Evolutionary conservation across 208 protist genomes (phyloP), one percentile per base, ranked within the genome.

Genomic region (Wallacemonas sp.): DNA sequence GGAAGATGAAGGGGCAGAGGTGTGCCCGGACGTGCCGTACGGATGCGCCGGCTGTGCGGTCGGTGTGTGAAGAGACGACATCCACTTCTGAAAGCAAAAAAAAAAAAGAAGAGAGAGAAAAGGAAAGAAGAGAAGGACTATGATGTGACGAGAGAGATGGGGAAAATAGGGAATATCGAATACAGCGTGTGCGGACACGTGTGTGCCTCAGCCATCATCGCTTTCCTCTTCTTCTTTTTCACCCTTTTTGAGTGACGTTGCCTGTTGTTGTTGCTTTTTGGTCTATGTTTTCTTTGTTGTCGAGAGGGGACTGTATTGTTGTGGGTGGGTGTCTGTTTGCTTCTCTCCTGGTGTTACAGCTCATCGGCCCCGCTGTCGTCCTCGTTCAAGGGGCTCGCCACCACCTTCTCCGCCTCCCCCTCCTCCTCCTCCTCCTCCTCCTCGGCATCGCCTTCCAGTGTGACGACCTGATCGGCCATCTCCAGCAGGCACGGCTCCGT

Each of bases 381-480:
- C 18, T 42, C 52, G 52, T 33, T 3, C 10, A n/a, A n/a, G n/a
- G 36, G 7, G 36, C 36, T 41, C n/a, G n/a, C n/a, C n/a, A n/a
- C n/a, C n/a, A n/a, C n/a, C n/a, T n/a, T n/a, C n/a, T n/a, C n/a
- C n/a, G n/a, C n/a, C n/a, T n/a, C n/a, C n/a, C n/a, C n/a, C n/a
- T n/a, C n/a, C n/a, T n/a, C n/a, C n/a, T n/a, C 52, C 14, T 44
- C n/a, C 18, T 42, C 52, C 29, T 33, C 11, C 10, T 26, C 25
- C 25, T 55, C 52, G 22, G 7, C 52, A 1, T 59, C 14, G 31
- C 11, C 22, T 31, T 18, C 49, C 22, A 81, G 55, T 0, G 18
- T 41, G 22, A 76, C 67, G 28, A 81, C 76, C 31, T 81, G 66
- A 23, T 81, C 76, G 0, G 76, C 76, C 23, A 70, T 45, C 38